Percentiles rank a stretch among this genome's conserved stretches.
These are phyloP conservation scores for Pichia norvegensis DNA, from an alignment of 1,139 yeast species.

Conservation along the genomic window DNA sequence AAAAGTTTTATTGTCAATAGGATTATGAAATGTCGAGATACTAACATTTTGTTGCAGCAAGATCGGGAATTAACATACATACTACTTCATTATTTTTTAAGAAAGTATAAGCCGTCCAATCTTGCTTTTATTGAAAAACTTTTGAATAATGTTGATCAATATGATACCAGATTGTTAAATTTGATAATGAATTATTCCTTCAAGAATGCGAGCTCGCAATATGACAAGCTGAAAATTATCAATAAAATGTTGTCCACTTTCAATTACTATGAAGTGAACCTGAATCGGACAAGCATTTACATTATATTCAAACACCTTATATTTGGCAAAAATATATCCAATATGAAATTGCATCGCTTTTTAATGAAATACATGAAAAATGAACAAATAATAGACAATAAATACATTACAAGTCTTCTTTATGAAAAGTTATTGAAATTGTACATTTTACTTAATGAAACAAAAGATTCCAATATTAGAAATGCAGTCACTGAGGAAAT, in stretches of 20 bases:
- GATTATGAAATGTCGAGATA: constrained; percentile 1
- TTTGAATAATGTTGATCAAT: background rate
- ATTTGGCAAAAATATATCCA: background rate
- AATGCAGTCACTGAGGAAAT: background rate
- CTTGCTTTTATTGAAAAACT: background rate
- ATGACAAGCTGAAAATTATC: background rate
- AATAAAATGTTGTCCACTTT: constrained; percentile 1
- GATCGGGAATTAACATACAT: constrained; percentile 1
- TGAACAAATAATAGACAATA: background rate
- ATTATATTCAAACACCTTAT: background rate
- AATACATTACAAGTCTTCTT: background rate
- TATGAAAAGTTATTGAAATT: background rate
- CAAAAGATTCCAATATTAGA: background rate
- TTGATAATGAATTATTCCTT: constrained; percentile 2
- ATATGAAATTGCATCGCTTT: background rate
- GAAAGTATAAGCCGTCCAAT: background rate
- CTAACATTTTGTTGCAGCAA: background rate
- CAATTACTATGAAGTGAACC: background rate
- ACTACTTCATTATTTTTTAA: constrained; percentile 6
- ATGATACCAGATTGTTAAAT: constrained; percentile 9
- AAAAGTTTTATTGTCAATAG: constrained; percentile 6
- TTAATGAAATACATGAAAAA: background rate
- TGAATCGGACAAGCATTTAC: constrained; percentile 7
- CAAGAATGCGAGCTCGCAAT: background rate
- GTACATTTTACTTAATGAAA: background rate